Percentiles rank a stretch among this genome's conserved stretches.
Conservation (phyloP, 2,329 filamentous ascomycete genomes). For the Colletotrichum lentis region DNA sequence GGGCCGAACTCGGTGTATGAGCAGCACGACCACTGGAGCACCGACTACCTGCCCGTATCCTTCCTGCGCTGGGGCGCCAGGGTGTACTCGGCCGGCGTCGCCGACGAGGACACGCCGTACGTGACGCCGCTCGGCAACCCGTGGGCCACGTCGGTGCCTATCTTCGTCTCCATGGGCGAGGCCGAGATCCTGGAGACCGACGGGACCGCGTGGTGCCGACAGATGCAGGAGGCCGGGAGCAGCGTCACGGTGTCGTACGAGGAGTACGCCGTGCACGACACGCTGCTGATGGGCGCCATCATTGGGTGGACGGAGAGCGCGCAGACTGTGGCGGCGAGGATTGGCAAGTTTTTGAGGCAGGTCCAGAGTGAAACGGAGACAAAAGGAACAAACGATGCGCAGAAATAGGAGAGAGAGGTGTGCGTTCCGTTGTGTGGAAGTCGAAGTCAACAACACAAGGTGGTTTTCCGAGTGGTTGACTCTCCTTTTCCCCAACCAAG, state of each 20-base stretch:
- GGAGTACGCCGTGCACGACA: constrained; percentile 22
- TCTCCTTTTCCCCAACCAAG: no score
- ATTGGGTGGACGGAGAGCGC: constrained; percentile 26
- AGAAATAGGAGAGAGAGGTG: background rate
- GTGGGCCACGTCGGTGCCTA: constrained; percentile 15
- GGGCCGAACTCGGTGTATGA: constrained; percentile 24
- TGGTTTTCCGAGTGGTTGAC: no score
- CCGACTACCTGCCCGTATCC: constrained; percentile 24
- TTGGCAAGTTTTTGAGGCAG: constrained; percentile 12
- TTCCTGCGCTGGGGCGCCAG: constrained; percentile 28
- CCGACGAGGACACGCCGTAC: constrained; percentile 8
- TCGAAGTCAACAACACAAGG: background rate
- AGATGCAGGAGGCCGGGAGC: constrained; percentile 16
- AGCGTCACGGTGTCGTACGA: constrained; percentile 13
- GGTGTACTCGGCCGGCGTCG: constrained; percentile 17
- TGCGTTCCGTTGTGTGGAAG: background rate
- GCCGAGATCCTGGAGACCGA: constrained; percentile 24
- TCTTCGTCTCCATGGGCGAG: constrained; percentile 24
- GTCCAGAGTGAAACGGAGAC: background rate
- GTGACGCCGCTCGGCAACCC: constrained; percentile 24
- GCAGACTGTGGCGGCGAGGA: constrained; percentile 15
- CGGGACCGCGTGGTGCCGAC: constrained; percentile 20
- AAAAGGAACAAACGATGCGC: background rate
- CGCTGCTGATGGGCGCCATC: constrained; percentile 16
- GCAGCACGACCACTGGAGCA: constrained; percentile 25